Evolutionary conservation across 345 rosid genomes (phyloP).

Genomic region (Erysimum cheiranthoides): DNA sequence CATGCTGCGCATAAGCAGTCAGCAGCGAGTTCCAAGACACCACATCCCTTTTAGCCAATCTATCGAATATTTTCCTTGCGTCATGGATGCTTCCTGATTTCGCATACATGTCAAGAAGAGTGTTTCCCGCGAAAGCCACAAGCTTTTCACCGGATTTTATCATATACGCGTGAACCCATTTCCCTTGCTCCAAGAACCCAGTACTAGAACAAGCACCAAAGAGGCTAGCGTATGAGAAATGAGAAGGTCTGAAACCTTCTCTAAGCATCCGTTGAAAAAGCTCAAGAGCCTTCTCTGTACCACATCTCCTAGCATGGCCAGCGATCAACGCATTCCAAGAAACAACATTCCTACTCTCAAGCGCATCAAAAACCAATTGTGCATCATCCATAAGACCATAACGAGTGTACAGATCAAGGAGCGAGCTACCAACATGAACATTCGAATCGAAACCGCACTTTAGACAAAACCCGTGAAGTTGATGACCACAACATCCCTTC

Average conservation of each 20-base stretch:
- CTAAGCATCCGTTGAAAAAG: slow-evolving; percentile 58
- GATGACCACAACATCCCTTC: slow-evolving; percentile 49
- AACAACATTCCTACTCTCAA: slow-evolving; percentile 62
- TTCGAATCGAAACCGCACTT: slow-evolving; percentile 55
- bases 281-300: slow-evolving; percentile 55
- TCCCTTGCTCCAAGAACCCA: slow-evolving; percentile 75
- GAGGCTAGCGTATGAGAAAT: slow-evolving; percentile 59
- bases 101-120: slow-evolving; percentile 70
- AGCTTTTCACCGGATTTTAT: slow-evolving; percentile 63
- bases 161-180: slow-evolving; percentile 69
- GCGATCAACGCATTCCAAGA: slow-evolving; percentile 79
- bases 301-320: slow-evolving; percentile 62
- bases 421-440: slow-evolving; percentile 70
- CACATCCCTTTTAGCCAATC: slow-evolving; percentile 53
- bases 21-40: slow-evolving; percentile 72
- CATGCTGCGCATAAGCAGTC: slow-evolving; percentile 64
- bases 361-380: slow-evolving; percentile 47
- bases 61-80: slow-evolving; percentile 58
- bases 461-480: slow-evolving; percentile 58
- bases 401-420: slow-evolving; percentile 65
- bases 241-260: slow-evolving; percentile 55
- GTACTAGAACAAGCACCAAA: slow-evolving; percentile 58
- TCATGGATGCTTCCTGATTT: slow-evolving; percentile 69
- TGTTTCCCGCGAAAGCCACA: slow-evolving; percentile 61
- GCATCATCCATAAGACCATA: slow-evolving; percentile 60